Evolutionary conservation across 169 alveolate genomes (phyloP).

Genomic region (Besnoitia besnoiti): DNA sequence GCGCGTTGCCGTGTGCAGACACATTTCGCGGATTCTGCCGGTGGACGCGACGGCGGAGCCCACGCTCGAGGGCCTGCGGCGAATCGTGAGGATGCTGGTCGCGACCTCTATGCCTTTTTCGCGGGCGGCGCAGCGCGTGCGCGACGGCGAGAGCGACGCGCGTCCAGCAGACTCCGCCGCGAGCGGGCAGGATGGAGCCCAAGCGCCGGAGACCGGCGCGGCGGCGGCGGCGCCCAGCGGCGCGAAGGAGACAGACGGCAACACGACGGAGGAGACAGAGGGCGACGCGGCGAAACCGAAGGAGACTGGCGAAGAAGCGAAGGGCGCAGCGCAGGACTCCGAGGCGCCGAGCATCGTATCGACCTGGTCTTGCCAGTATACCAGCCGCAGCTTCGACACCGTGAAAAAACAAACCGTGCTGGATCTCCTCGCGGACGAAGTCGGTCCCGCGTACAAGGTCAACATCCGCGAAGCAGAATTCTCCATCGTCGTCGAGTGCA

Average conservation of each 20-base stretch:
- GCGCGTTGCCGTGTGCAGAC: too few species aligned
- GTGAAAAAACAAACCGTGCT: slow-evolving; percentile 17
- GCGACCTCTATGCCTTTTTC: slow-evolving; percentile 22
- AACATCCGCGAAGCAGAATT: not conserved
- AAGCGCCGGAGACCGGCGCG: not conserved
- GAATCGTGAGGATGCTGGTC: not conserved
- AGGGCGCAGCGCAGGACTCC: not conserved
- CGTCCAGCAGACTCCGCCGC: not conserved
- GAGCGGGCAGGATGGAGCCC: not conserved
- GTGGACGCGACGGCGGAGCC: slow-evolving; percentile 27
- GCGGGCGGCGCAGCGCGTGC: not conserved
- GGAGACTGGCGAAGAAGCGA: not conserved
- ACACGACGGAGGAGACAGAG: not conserved
- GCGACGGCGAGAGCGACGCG: not conserved
- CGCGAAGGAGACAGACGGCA: not conserved
- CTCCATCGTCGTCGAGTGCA: slow-evolving; percentile 32
- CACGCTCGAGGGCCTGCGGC: not conserved
- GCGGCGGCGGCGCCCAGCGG: too few species aligned
- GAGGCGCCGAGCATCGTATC: not conserved
- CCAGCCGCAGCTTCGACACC: slow-evolving; percentile 34
- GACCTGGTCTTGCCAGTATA: slow-evolving; percentile 33
- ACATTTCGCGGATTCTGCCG: slow-evolving; percentile 28
- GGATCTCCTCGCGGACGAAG: slow-evolving; percentile 4
- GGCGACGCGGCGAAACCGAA: not conserved
- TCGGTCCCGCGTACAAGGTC: slow-evolving; percentile 34